Conservation (phyloP, 73 alveolate genomes). For the Chromera velia region DNA sequence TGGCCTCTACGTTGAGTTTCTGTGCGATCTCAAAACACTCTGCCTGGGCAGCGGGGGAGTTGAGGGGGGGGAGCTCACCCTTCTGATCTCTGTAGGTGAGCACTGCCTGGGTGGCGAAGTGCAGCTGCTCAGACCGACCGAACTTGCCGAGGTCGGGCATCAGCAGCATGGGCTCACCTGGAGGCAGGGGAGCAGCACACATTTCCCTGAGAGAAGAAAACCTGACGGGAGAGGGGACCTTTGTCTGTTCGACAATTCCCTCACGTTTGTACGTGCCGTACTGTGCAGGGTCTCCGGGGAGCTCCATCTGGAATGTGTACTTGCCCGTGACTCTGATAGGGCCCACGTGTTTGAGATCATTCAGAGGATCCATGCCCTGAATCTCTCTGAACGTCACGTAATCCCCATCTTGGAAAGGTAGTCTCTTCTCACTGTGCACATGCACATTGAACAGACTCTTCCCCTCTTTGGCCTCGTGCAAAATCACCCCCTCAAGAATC, state of each 20-base stretch:
- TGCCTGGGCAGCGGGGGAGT: conserved; percentile 62
- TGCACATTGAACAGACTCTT: conserved; percentile 48
- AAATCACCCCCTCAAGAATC: conserved; percentile 67
- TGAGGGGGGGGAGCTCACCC: conserved; percentile 62
- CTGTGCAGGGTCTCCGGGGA: neutral
- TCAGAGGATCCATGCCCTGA: conserved; percentile 94
- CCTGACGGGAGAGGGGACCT: conserved; percentile 22
- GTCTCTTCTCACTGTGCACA: conserved; percentile 81
- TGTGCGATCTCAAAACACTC: conserved; percentile 46
- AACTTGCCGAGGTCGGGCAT: conserved; percentile 53
- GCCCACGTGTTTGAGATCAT: no score
- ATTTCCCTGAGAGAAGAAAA: neutral
- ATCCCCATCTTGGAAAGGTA: conserved; percentile 86
- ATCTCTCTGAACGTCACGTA: conserved; percentile 89
- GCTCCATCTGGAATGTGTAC: neutral
- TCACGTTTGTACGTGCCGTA: conserved; percentile 34
- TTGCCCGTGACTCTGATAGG: conserved; percentile 65
- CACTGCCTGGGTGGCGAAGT: conserved; percentile 43
- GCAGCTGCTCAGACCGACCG: conserved; percentile 56
- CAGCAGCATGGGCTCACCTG: conserved; percentile 2
- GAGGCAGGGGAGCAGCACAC: neutral
- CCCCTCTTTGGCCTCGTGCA: neutral
- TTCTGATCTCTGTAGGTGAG: conserved; percentile 3
- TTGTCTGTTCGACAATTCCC: conserved; percentile 86
- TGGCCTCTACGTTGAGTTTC: neutral